These are phyloP conservation scores for Dichotomocladium elegans DNA, from an alignment of 371 early-diverging fungal genomes.

Conservation along the genomic window DNA sequence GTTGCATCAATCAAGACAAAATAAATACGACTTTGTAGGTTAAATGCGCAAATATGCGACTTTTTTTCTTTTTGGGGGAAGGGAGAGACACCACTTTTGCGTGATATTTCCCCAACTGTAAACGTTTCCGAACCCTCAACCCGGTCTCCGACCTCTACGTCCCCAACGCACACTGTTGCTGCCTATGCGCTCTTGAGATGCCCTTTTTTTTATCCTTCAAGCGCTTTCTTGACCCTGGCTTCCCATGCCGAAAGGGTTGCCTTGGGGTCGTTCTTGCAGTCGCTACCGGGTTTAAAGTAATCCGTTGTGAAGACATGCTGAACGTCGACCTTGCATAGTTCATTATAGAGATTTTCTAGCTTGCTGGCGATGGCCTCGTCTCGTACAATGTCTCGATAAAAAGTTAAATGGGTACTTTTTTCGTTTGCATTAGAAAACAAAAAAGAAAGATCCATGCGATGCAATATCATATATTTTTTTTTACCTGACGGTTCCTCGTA, in stretches of 20 bases:
- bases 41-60: too few relatives aligned
- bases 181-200: too few relatives aligned
- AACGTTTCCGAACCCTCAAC: too few relatives aligned
- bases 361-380: constrained; percentile 16
- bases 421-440: background rate
- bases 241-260: background rate
- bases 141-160: too few relatives aligned
- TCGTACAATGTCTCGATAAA: constrained; percentile 22
- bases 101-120: too few relatives aligned
- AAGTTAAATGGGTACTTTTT: constrained; percentile 25
- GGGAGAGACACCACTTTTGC: too few relatives aligned
- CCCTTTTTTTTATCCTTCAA: background rate
- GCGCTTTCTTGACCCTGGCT: background rate
- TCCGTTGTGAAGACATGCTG: constrained; percentile 31
- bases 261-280: background rate
- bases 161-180: too few relatives aligned
- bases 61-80: too few relatives aligned
- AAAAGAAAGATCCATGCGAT: background rate
- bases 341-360: constrained; percentile 21
- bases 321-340: constrained; percentile 28
- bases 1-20: background rate
- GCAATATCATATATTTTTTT: background rate
- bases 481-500: constrained; percentile 53
- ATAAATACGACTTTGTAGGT: too few relatives aligned
- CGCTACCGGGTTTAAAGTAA: constrained; percentile 18